These are phyloP conservation scores for Fusarium nurragi DNA, from an alignment of 2,329 filamentous ascomycete genomes.

Conservation along the genomic window DNA sequence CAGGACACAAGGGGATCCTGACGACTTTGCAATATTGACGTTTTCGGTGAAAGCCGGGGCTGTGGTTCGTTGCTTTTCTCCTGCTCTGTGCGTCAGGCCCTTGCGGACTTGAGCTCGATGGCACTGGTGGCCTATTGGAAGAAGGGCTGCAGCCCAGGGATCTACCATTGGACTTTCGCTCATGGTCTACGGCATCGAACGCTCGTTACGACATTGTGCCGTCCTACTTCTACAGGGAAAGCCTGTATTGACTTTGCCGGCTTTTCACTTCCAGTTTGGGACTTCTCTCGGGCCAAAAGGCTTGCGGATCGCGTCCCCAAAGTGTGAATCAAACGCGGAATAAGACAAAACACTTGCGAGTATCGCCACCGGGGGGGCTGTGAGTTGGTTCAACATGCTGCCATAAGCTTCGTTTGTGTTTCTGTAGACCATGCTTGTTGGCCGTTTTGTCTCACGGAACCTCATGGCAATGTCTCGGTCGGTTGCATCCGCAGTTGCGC, in stretches of 20 bases:
- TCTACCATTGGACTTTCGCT: constrained; percentile 20
- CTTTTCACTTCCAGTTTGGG: constrained; percentile 5
- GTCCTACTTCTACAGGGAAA: constrained; percentile 17
- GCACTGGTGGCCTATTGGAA: constrained; percentile 19
- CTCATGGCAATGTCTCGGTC: constrained; percentile 15
- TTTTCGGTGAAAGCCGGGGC: constrained; percentile 51
- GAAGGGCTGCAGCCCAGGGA: constrained; percentile 23
- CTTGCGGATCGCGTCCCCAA: constrained; percentile 8
- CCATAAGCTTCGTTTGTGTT: constrained; percentile 1
- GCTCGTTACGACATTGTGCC: constrained; percentile 14
- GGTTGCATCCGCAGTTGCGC: constrained; percentile 20
- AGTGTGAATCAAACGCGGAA: constrained; percentile 6
- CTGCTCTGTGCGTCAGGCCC: constrained; percentile 34
- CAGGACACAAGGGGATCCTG: constrained; percentile 47
- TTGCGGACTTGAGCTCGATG: constrained; percentile 28
- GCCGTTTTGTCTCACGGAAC: constrained; percentile 22
- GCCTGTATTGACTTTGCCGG: constrained; percentile 11
- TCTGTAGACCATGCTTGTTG: constrained; percentile 5
- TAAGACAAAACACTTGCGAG: not conserved
- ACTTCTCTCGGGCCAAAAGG: not conserved
- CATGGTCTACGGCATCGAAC: constrained; percentile 19
- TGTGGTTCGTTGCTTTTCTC: constrained; percentile 46
- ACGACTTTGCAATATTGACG: constrained; percentile 43
- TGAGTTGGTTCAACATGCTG: not conserved
- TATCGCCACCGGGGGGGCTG: constrained; percentile 25